Percentiles rank a stretch among this genome's conserved stretches.
phyloP scores from a whole-genome alignment of 2,329 filamentous ascomycete species.

The Paraphaeosphaeria minitans region DNA sequence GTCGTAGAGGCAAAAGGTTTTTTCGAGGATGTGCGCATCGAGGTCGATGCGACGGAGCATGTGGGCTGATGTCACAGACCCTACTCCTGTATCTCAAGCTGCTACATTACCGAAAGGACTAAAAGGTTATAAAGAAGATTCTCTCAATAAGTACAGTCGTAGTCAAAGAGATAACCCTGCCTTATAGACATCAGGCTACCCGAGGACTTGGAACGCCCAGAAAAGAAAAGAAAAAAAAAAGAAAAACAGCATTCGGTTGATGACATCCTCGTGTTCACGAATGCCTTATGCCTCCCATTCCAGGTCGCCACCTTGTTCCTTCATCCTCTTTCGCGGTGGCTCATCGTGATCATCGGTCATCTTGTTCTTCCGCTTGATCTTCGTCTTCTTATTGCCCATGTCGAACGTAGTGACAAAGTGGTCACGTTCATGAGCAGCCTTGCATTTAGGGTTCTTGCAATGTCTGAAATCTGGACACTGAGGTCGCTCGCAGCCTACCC shows the following conservation, averaged over 20 bases:
- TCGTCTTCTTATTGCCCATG: not conserved
- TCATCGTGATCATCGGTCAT: conserved; percentile 1
- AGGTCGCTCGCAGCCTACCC: not conserved
- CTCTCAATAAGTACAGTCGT: no score
- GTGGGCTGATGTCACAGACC: conserved; percentile 9
- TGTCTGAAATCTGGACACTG: not conserved
- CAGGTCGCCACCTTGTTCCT: no score
- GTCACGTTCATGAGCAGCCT: not conserved
- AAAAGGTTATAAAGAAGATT: no score
- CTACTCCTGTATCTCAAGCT: no score
- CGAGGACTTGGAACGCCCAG: not conserved
- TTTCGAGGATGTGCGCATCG: conserved; percentile 29
- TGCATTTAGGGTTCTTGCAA: not conserved
- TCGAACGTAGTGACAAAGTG: not conserved
- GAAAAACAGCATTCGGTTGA: not conserved
- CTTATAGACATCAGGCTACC: not conserved
- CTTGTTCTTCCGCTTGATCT: conserved; percentile 5
- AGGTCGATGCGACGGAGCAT: conserved; percentile 34
- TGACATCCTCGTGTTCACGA: not conserved
- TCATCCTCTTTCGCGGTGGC: conserved; percentile 2
- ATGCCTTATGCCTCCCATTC: not conserved
- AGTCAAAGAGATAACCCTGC: not conserved
- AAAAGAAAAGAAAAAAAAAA: not conserved
- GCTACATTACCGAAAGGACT: not conserved
- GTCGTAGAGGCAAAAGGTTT: conserved; percentile 27